Conservation (phyloP, 192 early-diverging fungal genomes). For the Backusella morwellensis region DNA sequence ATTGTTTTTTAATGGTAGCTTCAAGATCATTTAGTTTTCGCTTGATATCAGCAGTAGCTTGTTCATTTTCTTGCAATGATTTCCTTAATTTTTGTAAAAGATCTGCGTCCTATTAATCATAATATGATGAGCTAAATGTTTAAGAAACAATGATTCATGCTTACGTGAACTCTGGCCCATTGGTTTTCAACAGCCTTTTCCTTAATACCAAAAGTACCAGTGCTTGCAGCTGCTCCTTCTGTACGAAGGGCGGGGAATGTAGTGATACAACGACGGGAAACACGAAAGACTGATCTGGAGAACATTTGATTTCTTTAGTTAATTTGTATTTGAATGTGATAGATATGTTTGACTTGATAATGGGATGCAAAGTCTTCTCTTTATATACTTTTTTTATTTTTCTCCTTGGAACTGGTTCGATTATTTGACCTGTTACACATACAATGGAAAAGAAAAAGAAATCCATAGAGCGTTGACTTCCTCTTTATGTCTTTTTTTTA, state of each 20-base stretch:
- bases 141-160: no score
- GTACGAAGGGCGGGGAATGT: neutral
- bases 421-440: no score
- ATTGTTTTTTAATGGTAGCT: neutral
- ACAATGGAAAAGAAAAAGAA: no score
- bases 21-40: neutral
- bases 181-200: conserved; percentile 40
- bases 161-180: conserved; percentile 20
- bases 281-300: neutral
- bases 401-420: no score
- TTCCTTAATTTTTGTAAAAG: neutral
- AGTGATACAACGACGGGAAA: neutral
- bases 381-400: no score
- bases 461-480: no score
- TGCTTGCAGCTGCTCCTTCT: neutral
- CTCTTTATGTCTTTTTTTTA: no score
- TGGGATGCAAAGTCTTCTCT: no score
- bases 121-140: no score
- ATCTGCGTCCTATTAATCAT: neutral
- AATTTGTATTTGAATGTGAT: no score
- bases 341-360: no score
- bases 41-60: neutral
- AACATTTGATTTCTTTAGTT: no score
- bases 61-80: neutral
- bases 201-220: conserved; percentile 27